Evolutionary conservation across 768 basidiomycete genomes (phyloP), one percentile per base, ranked within the genome.

Genomic region (Leccinum incarnatum): DNA sequence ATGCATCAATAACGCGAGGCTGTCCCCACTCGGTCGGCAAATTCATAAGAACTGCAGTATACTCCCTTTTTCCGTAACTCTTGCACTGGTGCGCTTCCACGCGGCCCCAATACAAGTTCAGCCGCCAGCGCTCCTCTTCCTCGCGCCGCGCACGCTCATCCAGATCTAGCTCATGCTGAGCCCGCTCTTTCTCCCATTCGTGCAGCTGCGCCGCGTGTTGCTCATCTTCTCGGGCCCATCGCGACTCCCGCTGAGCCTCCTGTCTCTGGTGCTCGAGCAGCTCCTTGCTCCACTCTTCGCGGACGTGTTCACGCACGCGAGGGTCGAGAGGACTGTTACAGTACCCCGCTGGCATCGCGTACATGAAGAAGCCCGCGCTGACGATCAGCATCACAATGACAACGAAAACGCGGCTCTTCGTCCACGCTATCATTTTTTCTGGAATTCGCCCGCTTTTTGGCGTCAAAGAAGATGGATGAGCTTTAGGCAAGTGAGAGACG

Each of bases 41-140:
- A 42, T 75, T 75, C 50, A 62, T 59, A 0, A 75, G 56, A 5
- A 63, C 53, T 0, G 75, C 74, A 10, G 68, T 67, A 10, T 74
- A 76, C 56, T 69, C 66, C 32, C 70, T 60, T 27, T 66, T 68
- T 1, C 62, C 69, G 15, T 68, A 74, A 0, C 67, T 64, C 25
- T 56, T 65, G 61, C 74, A 75, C 29, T 62, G 53, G 21, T 69
- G 66, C 3, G 56, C 49, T 17, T 59, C 53, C 25, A 68, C 48
- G 1, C 30, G 48, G 11, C 51, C 60, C 71, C 71, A 72, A 32
- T 53, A 67, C 50, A 75, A 55, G 19, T 56, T 29, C 8, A 70
- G 65, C 7, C 51, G 62, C 15, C 42, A 27, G 2, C 68, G 68
- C 25, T 70, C 69, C 1, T 54, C 54, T 10, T 62, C 63, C 51